Base-by-base conservation (phyloP, 202 grass and related monocot genomes). In the Setaria viridis region DNA sequence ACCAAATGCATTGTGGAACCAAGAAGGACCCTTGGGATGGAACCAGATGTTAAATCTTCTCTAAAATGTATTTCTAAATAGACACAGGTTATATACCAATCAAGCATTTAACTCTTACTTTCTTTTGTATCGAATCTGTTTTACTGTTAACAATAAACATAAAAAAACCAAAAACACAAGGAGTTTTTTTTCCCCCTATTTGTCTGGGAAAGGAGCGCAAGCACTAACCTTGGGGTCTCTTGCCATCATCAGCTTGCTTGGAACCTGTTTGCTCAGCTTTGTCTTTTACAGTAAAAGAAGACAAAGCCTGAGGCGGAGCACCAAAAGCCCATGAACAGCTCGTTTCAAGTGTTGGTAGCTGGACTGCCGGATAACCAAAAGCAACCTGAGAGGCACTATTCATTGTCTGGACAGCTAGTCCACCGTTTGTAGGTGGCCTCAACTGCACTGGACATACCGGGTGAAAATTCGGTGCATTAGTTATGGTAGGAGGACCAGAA, bases 291-390 rank as follows among this genome's bases (percentile, higher is more conserved):
- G 50, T 47, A 82, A 84, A 69, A 20, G 85, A 90, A 83, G 90
- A 92, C 25, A 80, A 37, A 72, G 50, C 69, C 30, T 88, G 88
- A 84, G 80, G 83, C 19, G 88, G 83, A 53, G 85, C 74, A 85
- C 88, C 87, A 88, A 93, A 97, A 71, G 90, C 88, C 94, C 94
- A 97, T 30, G 91, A 95, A 70, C 87, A 89, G 80, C 88, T 94
- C 33, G 92, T 99, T 91, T 99, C 97, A 62, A 99, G 92, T 85
- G 85, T 91, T 60, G 97, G 97, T 56, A 94, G 91, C 74, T 99
- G 97, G 33, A 80, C 78, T 75, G 94, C 72, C 42, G 92, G 74
- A 80, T 99, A 99, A 85, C 94, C 94, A 90, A 97, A 99, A 56
- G 90, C 90, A 78, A 97, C 48, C 73, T 93, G 94, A 62, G 80